Base-by-base conservation (phyloP, 1,139 yeast genomes). In the Suhomyces bribrorum region DNA sequence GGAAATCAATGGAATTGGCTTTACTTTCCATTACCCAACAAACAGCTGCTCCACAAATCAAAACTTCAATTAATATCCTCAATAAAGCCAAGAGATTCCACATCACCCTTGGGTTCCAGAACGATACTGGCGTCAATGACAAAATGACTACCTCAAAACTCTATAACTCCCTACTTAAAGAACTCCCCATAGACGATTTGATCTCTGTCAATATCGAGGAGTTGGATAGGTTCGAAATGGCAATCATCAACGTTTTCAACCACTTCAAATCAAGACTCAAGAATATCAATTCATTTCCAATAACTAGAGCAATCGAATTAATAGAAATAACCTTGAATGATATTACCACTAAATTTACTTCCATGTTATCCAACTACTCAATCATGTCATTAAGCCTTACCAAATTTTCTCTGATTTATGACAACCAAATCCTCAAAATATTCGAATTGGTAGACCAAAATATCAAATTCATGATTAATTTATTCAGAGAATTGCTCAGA, bases 61-160 rank as follows among this genome's bases (percentile, higher is more conserved):
- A 63, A 17, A 56, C 75, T n/a, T 79, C 95, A 0, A 60, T 88
- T 15, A 79, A 77, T 3, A 64, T 86, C 1, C 67, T 90, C 40
- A 77, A 79, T 44, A 66, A 75, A 26, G 89, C 90, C 3, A 88
- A 86, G 48, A 70, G 97, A 48, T 86, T 83, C 53, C 95, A 86
- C 53, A 82, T 88, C 1, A 82, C 94, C 0, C 75, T 83, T 16
- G 75, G 86, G 23, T 83, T 89, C 52, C 64, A 80, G 26, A 77
- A 86, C 11, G 95, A 86, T 52, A 80, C 85, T 2, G 89, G 90
- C 0, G 62, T 90, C 23, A 66, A 72, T 29, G 83, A 80, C 20
- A 78, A 86, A 14, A 50, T 79, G 13, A 69, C 68, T 7, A 64
- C 64, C 29, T 77, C 88, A 0, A 65, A 67, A 14, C 67, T 72